These are phyloP conservation scores for Babesia gibsoni DNA, from an alignment of 169 alveolate species.

Conservation along the genomic window DNA sequence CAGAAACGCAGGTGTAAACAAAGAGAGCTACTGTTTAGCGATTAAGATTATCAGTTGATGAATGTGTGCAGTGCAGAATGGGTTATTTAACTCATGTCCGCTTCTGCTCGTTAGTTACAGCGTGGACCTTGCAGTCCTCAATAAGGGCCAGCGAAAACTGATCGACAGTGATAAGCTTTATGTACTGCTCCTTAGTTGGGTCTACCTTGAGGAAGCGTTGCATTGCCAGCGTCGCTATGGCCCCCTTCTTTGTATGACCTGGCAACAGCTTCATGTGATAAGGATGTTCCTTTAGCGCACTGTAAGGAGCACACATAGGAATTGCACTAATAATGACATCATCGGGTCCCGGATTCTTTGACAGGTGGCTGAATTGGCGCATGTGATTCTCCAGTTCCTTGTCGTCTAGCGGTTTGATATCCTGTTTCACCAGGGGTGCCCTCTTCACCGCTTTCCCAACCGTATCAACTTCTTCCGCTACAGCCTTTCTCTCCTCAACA, in stretches of 20 bases:
- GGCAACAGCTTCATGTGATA: slow-evolving; percentile 66
- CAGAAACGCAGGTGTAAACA: too few relatives aligned
- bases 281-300: slow-evolving; percentile 33
- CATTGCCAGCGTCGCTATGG: slow-evolving; percentile 66
- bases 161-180: slow-evolving; percentile 58
- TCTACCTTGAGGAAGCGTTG: slow-evolving; percentile 58
- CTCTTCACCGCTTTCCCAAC: not conserved
- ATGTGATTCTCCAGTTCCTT: slow-evolving; percentile 49
- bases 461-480: not conserved
- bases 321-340: slow-evolving; percentile 50
- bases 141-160: slow-evolving; percentile 58
- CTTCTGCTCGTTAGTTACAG: not conserved
- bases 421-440: slow-evolving; percentile 11
- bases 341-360: slow-evolving; percentile 24
- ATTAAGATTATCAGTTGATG: too few relatives aligned
- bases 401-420: slow-evolving; percentile 39
- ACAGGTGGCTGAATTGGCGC: slow-evolving; percentile 44
- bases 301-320: slow-evolving; percentile 67
- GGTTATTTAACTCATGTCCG: not conserved
- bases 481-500: not conserved
- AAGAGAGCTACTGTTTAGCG: too few relatives aligned
- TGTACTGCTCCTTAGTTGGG: slow-evolving; percentile 20
- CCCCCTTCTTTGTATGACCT: slow-evolving; percentile 74
- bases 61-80: too few relatives aligned
- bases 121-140: slow-evolving; percentile 63